phyloP scores from a whole-genome alignment of 257 asterid species.

The Penstemon barbatus region DNA sequence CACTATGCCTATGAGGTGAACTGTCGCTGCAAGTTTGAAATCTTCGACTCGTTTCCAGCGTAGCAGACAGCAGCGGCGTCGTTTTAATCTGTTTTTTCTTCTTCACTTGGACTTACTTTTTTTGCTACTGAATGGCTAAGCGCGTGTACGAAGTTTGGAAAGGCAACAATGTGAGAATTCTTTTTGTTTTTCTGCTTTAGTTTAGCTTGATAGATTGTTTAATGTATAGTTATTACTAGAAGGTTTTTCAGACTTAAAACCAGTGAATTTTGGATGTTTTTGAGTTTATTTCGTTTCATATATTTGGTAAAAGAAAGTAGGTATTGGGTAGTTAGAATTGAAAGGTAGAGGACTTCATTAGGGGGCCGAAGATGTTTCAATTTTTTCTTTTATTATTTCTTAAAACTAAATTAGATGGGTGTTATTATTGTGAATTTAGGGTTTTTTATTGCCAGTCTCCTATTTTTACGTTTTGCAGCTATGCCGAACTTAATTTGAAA shows the following conservation, averaged over 20 bases:
- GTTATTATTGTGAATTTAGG: constrained; percentile 20
- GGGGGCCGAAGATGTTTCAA: constrained; percentile 6
- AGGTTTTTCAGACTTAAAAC: constrained; percentile 1
- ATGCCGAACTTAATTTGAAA: constrained; percentile 15
- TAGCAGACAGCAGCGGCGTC: constrained; percentile 34
- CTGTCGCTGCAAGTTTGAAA: constrained; percentile 48
- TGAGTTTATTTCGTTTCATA: constrained; percentile 9
- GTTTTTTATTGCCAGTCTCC: constrained; percentile 19
- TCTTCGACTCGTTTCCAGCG: constrained; percentile 60
- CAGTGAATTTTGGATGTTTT: constrained; percentile 4
- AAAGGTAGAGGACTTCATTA: constrained; percentile 1
- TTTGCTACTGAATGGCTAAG: constrained; percentile 70
- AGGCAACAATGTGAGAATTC: constrained; percentile 88
- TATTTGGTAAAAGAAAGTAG: constrained; percentile 9
- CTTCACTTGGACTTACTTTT: constrained; percentile 8
- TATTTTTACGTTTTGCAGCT: constrained; percentile 5
- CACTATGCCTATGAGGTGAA: constrained; percentile 40
- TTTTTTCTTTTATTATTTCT: constrained; percentile 12
- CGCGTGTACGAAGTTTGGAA: constrained; percentile 93
- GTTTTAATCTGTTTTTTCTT: constrained; percentile 27
- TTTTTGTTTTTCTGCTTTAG: constrained; percentile 22
- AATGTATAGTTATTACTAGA: too few species aligned
- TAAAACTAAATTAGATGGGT: constrained; percentile 11
- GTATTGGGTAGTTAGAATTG: constrained; percentile 16
- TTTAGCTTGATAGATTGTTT: constrained; percentile 15